Evolutionary conservation across 495 filamentous ascomycete genomes (phyloP).

Genomic region (Chaetomium tenue): DNA sequence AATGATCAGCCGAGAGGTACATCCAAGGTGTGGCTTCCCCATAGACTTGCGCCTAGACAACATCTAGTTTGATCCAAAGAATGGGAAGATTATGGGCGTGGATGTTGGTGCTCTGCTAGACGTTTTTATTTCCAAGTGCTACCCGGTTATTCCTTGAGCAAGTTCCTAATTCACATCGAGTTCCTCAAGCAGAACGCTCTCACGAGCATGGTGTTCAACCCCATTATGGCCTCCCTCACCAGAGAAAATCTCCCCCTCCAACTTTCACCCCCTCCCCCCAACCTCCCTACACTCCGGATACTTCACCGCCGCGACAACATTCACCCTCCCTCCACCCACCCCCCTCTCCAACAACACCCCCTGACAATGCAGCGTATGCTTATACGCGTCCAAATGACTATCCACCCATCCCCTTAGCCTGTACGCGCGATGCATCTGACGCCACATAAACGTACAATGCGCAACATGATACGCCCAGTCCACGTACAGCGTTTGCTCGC

Average conservation of each 20-base stretch:
- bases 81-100: slow-evolving; percentile 9
- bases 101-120: no score
- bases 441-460: slow-evolving; percentile 41
- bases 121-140: background rate
- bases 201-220: no score
- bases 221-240: no score
- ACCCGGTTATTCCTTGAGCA: no score
- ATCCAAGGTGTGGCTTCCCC: no score
- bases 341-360: slow-evolving; percentile 10
- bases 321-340: slow-evolving; percentile 3
- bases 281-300: slow-evolving; percentile 18
- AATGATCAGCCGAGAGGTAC: no score
- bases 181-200: no score
- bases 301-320: slow-evolving; percentile 15
- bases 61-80: slow-evolving; percentile 1
- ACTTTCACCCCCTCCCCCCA: background rate
- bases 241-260: no score
- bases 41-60: no score
- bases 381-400: slow-evolving; percentile 19
- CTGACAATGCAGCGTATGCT: slow-evolving; percentile 23
- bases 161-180: no score
- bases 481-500: slow-evolving; percentile 29
- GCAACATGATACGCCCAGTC: slow-evolving; percentile 38
- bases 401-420: slow-evolving; percentile 13
- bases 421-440: slow-evolving; percentile 36